Evolutionary conservation across 768 basidiomycete genomes (phyloP), one percentile per base, ranked within the genome.

Genomic region (Suillus spraguei): DNA sequence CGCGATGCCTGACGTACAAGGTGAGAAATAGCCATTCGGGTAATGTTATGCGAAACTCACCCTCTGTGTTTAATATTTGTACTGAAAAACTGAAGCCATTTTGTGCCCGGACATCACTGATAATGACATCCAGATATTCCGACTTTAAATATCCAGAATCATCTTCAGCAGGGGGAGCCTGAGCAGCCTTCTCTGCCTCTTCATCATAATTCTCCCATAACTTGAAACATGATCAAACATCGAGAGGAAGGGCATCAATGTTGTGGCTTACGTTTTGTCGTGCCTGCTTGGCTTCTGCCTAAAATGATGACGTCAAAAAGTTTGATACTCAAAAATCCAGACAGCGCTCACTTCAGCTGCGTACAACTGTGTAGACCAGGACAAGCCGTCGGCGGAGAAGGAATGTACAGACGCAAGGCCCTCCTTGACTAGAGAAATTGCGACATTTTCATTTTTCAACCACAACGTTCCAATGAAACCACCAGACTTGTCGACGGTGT

Each of bases 381-480:
- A 76, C 60, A 97, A 79, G 22, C 82, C 77, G 63, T 97, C 95
- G 7, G 94, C 93, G 22, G 95, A 94, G 76, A 91, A 96, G 5
- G 87, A 79, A 72, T 98, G 95, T 3, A 98, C 91, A 6, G 85
- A 86, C 2, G 95, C 97, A 54, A 95, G 80, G 38, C 97, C 97
- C 76, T 97, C 95, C 63, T 84, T 85, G 24, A 89, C 87, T 32
- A 99, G 83, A n/a, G 87, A 77, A 44, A 95, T 80, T 2, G 95
- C 97, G 46, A 83, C 91, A 74, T 97, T 99, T 67, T 93, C 90
- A 1, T 83, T 87, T 73, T 94, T 97, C 68, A 91, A 62, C 75
- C 90, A 96, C 61, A 99, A 81, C 1, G 90, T 77, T 16, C 96
- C 96, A 67, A 98, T 96, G 76, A 97, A 98, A 4, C 97, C 97